Evolutionary conservation across 1,139 yeast species (phyloP), one percentile per base, ranked within the genome.

Genomic region (Candida sp.): DNA sequence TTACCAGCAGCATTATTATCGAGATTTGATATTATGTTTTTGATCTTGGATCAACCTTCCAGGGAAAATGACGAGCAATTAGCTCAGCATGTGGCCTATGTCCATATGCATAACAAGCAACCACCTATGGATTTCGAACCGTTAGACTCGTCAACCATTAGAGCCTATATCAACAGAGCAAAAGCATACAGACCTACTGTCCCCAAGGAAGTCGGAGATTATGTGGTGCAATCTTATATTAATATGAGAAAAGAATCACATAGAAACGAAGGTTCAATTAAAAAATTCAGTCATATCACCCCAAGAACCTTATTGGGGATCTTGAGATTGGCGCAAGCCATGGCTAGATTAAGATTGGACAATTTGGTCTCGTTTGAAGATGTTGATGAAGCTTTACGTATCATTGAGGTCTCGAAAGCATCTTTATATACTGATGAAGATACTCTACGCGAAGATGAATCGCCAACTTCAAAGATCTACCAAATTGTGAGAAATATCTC

Each of bases 1-100:
- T 74, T 95, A 45, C 99, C 99, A 11, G 98, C 99, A 1, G 99
- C 99, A 1, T 75, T 95, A 53, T 73, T 95, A 45, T 93, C 99
- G 27, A 85, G 99, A 71, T 95, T 95, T 62, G 99, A 95, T 67
- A 76, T 95, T 45, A 73, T 93, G 70, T 93, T 84, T 64, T 73
- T 93, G 61, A 78, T 95, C 49, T 78, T 93, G 52, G 99, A 93
- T 68, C 81, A 81, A 52, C 97, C 98, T 36, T 73, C 80, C 30
- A 76, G 86, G 54, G 95, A 89, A 52, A 70, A 73, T 38, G 99
- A 95, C 66, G 93, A 87, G 60, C 77, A 82, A 58, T 75, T 95
- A 57, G 99, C 99, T 0, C 81, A 78, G 51, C 99, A 95, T 66
- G 98, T 95, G 48, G 84, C 99, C 11, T 89, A 81, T 59, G 99